Percentiles rank a stretch among this genome's conserved stretches.
Conservation (phyloP, 176 grass and related monocot genomes). For the Cenchrus purpureus region DNA sequence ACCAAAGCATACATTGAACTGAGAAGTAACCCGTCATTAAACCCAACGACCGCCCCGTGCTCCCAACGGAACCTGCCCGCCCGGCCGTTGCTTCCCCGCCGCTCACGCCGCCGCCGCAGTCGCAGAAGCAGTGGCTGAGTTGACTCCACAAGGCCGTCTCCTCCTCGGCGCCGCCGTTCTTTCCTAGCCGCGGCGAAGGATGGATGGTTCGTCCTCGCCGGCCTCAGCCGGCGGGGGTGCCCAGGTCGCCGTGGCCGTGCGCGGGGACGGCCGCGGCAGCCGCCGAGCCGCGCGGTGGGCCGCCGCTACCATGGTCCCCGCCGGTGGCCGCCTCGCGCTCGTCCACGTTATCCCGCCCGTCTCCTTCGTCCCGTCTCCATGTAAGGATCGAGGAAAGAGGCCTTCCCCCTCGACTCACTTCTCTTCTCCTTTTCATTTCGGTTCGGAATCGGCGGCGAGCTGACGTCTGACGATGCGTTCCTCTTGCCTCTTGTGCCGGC, state of each 20-base stretch:
- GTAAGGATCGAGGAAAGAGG: slow-evolving; percentile 17
- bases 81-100: slow-evolving; percentile 23
- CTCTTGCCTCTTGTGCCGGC: neutral
- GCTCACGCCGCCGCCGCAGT: neutral
- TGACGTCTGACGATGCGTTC: neutral
- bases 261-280: slow-evolving; percentile 57
- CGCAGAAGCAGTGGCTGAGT: neutral
- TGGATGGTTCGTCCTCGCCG: neutral
- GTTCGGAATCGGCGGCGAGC: neutral
- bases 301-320: slow-evolving; percentile 46
- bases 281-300: slow-evolving; percentile 78
- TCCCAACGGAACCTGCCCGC: neutral
- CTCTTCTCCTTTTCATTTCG: neutral
- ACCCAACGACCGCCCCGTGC: neutral
- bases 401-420: neutral
- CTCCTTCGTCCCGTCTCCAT: slow-evolving; percentile 75
- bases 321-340: slow-evolving; percentile 54
- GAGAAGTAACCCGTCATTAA: neutral
- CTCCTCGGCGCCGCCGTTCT: neutral
- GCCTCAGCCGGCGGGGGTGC: neutral
- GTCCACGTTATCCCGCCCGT: slow-evolving; percentile 78
- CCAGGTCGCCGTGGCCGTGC: slow-evolving; percentile 60
- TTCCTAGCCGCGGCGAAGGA: neutral
- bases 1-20: neutral
- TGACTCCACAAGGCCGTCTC: neutral